Base-by-base conservation (phyloP, 2,329 filamentous ascomycete species). In the Colletotrichum liaoningense region DNA sequence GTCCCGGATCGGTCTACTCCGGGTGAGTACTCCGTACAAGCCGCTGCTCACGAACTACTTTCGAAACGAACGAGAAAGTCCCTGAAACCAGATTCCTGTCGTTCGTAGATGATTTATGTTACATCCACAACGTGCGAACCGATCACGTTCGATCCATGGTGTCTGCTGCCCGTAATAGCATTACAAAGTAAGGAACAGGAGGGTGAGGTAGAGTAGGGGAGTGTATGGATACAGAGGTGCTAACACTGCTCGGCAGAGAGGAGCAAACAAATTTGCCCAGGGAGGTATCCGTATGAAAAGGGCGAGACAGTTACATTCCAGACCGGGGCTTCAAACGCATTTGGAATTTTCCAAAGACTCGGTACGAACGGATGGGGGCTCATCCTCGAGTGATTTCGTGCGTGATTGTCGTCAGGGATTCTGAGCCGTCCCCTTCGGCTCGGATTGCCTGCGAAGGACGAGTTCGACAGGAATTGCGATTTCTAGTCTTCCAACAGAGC, bases 351-450 rank as follows among this genome's bases (percentile, higher is more conserved):
- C 71, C 71, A 67, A 62, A 24, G 16, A 60, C 30, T 52, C 46
- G 71, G 71, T 73, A 73, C 67, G 67, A 73, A 73, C 71, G 67
- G 71, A 73, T 73, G 71, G 71, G 57, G 66, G 57, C 5, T 60
- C 66, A 60, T 30, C 66, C 59, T 69, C 49, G 66, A 49, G 16
- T 55, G 24, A 54, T 60, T 59, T 58, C 59, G 56, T 38, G 71
- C 71, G 71, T 57, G 67, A 70, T 73, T 70, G 56, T 22, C 56
- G 56, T 26, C 71, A 73, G 71, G 71, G 46, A 35, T 55, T n/a
- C 22, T n/a, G 62, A 63, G 46, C 42, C 62, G 4, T 63, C 19
- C 42, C 7, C 42, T 14, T 19, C 35, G 58, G 28, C 54, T 54
- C 28, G 22, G 19, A 7, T 14, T 14, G 46, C 52, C 28, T 49